Conservation (phyloP, 345 rosid species). For the Syzygium aromaticum region DNA sequence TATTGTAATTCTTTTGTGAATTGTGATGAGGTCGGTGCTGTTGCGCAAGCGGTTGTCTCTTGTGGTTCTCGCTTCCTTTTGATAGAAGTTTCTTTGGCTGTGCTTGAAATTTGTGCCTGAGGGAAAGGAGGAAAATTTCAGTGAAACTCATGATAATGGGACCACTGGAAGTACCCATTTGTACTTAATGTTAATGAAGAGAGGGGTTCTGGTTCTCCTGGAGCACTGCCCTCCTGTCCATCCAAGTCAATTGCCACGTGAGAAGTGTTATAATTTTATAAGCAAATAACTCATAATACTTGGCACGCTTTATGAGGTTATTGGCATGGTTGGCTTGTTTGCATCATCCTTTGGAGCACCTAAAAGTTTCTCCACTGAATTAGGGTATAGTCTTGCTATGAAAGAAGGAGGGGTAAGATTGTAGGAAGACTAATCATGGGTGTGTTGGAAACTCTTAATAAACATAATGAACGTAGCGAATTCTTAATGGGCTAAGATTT, state of each 20-base stretch:
- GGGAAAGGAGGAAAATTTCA: not conserved
- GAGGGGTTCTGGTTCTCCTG: not conserved
- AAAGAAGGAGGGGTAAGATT: not conserved
- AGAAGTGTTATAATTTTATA: not conserved
- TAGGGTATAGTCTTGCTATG: not conserved
- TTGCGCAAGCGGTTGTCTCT: not conserved
- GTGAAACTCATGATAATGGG: not conserved
- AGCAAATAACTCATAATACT: not conserved
- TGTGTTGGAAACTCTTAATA: not conserved
- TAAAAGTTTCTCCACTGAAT: not conserved
- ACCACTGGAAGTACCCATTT: not conserved
- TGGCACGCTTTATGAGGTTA: not conserved
- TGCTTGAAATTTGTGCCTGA: not conserved
- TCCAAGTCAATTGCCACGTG: not conserved
- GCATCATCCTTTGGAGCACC: not conserved
- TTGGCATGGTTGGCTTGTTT: not conserved
- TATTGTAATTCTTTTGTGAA: not conserved
- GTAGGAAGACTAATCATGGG: not conserved
- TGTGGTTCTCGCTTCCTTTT: not conserved
- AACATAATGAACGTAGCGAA: not conserved
- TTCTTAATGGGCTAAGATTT: not conserved
- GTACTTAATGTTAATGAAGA: not conserved
- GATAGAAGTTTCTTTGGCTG: not conserved
- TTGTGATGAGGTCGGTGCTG: not conserved
- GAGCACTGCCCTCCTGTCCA: fast-evolving